Conservation (phyloP, 805 yeast genomes). For the Diddensiella transvaalensis region DNA sequence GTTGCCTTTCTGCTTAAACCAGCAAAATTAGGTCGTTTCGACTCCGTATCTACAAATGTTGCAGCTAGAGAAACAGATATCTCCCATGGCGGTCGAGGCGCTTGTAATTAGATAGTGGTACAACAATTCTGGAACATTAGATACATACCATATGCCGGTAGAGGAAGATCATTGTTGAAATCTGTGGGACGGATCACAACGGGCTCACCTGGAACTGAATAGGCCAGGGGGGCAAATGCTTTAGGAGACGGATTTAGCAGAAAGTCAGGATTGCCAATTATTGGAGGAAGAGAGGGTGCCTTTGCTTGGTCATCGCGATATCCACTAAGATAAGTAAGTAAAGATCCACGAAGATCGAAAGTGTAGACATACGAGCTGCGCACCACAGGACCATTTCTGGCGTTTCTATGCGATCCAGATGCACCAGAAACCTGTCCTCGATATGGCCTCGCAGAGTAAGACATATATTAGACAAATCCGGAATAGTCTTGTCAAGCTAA, state of each 20-base stretch:
- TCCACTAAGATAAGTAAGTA: no score
- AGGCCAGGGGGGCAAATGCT: conserved; percentile 30
- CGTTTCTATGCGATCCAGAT: no score
- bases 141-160: conserved; percentile 23
- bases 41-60: conserved; percentile 33
- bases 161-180: conserved; percentile 27
- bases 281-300: neutral
- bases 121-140: neutral
- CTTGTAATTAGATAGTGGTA: neutral
- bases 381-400: no score
- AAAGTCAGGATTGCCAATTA: conserved; percentile 17
- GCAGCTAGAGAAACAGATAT: conserved; percentile 25
- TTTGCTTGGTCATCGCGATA: neutral
- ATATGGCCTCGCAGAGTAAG: no score
- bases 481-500: no score
- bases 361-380: no score
- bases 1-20: conserved; percentile 12
- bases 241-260: conserved; percentile 24
- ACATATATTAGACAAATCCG: no score
- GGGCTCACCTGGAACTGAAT: conserved; percentile 21
- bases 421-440: no score
- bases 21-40: conserved; percentile 14
- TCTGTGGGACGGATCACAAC: conserved; percentile 24
- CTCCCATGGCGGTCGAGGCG: conserved; percentile 25
- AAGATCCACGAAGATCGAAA: no score